Evolutionary conservation across 2,329 filamentous ascomycete species (phyloP).

Genomic region (Pseudonectria buxi): DNA sequence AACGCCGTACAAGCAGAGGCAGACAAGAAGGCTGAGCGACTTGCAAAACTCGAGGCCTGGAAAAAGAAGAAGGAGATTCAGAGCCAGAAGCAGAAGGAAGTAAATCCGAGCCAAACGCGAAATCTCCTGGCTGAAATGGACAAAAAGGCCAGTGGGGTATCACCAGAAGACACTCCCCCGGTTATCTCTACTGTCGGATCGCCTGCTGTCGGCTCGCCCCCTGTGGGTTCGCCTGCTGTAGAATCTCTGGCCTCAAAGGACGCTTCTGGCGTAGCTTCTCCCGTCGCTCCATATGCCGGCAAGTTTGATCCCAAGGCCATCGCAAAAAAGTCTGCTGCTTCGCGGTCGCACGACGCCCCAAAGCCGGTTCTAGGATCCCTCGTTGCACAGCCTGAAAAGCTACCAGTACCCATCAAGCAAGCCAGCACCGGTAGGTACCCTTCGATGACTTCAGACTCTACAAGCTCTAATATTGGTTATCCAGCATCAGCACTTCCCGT

Average conservation of each 20-base stretch:
- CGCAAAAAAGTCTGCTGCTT: constrained; percentile 66
- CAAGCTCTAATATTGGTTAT: constrained; percentile 15
- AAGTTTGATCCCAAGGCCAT: constrained; percentile 87
- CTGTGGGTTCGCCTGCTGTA: constrained; percentile 42
- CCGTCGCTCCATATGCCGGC: constrained; percentile 58
- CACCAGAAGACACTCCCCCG: constrained; percentile 42
- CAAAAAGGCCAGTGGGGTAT: constrained; percentile 52
- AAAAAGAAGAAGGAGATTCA: constrained; percentile 82
- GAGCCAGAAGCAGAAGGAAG: constrained; percentile 64
- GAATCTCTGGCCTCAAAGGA: constrained; percentile 26
- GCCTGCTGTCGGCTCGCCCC: constrained; percentile 31
- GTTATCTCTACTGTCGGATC: constrained; percentile 44
- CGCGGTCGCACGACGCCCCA: constrained; percentile 47
- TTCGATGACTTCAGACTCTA: constrained; percentile 1
- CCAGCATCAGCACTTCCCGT: constrained; percentile 54
- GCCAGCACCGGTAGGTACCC: constrained; percentile 29
- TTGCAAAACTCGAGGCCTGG: constrained; percentile 83
- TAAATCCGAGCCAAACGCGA: constrained; percentile 56
- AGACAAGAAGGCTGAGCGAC: constrained; percentile 68
- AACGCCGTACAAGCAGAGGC: constrained; percentile 54
- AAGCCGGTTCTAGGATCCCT: constrained; percentile 43
- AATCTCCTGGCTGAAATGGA: constrained; percentile 69
- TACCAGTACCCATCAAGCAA: constrained; percentile 26
- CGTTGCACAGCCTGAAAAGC: constrained; percentile 31
- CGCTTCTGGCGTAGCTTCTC: constrained; percentile 40